Conservation (phyloP, 2,329 filamentous ascomycete species). For the Colletotrichum tanaceti region DNA sequence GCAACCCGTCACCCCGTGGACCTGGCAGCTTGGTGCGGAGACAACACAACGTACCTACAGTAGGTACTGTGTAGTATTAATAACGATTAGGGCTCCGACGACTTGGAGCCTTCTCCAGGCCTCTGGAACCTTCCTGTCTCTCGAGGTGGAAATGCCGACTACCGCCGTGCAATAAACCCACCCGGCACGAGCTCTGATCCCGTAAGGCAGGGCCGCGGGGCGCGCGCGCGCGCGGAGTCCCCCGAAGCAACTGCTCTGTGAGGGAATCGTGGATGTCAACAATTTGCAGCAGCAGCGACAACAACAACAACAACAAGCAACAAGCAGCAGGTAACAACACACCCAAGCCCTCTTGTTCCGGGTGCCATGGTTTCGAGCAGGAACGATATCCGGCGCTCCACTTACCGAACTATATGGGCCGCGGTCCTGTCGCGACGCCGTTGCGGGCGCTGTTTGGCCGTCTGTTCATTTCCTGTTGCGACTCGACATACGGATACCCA, state of each 20-base stretch:
- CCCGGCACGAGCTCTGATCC: constrained; percentile 27
- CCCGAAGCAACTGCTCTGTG: not conserved
- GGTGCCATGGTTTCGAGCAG: constrained; percentile 7
- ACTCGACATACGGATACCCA: not conserved
- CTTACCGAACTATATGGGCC: not conserved
- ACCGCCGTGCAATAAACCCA: constrained; percentile 14
- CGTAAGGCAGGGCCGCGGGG: not conserved
- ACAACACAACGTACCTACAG: not conserved
- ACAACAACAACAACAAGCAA: no score
- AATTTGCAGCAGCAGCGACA: no score
- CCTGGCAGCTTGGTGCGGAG: not conserved
- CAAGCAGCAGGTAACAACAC: not conserved
- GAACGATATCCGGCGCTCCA: not conserved
- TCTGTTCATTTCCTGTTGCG: not conserved
- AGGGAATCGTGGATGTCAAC: not conserved
- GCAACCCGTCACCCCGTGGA: not conserved
- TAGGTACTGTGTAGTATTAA: constrained; percentile 11
- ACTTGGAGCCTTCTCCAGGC: not conserved
- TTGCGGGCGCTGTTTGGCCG: not conserved
- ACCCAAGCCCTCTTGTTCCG: not conserved
- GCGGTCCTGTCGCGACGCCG: not conserved
- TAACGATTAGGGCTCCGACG: not conserved
- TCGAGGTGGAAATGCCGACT: constrained; percentile 3
- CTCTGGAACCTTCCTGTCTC: constrained; percentile 5
- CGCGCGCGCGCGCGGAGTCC: not conserved